Evolutionary conservation across 75 land plant species (phyloP), one percentile per base, ranked within the genome.

Genomic region (Cunninghamia lanceolata): DNA sequence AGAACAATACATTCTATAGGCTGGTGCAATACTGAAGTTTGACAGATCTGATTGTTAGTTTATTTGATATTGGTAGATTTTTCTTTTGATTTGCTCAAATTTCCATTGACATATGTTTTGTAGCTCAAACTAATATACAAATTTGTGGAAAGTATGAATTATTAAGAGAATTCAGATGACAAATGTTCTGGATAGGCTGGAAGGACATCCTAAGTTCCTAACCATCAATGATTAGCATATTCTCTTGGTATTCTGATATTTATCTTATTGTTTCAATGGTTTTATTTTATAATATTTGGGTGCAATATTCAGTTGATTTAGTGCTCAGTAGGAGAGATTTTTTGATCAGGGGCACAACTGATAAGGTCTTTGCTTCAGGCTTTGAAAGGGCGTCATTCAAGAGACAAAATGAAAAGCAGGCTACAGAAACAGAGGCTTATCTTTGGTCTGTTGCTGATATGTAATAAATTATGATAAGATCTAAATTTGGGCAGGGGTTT

Each of bases 381-480:
- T 98, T 87, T 87, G 99, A 98, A 86, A 94, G 86, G 89, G 92
- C 92, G 50, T 38, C 91, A 88, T 98, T 96, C 82, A 98, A 95
- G 81, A 91, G 92, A 59, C 91, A 87, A 92, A 96, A 96, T 88
- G 96, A 98, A 91, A 96, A 93, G 89, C 90, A 86, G 86, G 99
- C 99, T 70, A 90, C 93, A 32, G 92, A 94, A 85, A 83, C 79
- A 38, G 98, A 96, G 89, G 99, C 99, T 1, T 98, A 98, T 87
- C 90, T 95, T 3, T 96, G 99, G 99, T 98, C 99, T 63, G 98
- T 98, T 1, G 84, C 98, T 71, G 99, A 98, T 50, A 98, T 98
- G 99, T 98, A 87, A 93, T 39, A 42, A 17, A 17, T 25, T 39
- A 79, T 28, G 1, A 8, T 79, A 42, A 73, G 75, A 73, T 42